Evolutionary conservation across 768 basidiomycete genomes (phyloP).

Genomic region (Lentinula sp.): DNA sequence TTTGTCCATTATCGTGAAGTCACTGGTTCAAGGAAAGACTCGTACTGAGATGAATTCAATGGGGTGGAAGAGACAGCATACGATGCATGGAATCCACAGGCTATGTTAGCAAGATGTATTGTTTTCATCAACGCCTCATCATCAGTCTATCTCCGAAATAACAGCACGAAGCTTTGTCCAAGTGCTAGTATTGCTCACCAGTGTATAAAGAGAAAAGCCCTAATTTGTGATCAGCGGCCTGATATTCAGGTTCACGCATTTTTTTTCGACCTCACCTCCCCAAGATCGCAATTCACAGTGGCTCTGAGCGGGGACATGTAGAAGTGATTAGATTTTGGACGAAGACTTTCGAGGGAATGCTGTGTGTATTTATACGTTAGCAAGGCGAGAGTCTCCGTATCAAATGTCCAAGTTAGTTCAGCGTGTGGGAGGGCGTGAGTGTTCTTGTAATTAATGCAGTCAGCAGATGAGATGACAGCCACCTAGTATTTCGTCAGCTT

Average conservation of each 20-base stretch:
- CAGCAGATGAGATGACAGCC: too few relatives aligned
- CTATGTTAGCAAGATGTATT: conserved; percentile 56
- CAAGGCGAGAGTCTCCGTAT: too few relatives aligned
- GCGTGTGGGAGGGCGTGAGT: background rate
- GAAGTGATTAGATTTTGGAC: background rate
- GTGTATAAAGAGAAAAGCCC: conserved; percentile 46
- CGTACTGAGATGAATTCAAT: background rate
- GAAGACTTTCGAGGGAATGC: background rate
- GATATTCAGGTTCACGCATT: background rate
- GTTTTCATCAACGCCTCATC: conserved; percentile 49
- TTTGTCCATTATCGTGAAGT: conserved; percentile 60
- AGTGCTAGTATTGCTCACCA: conserved; percentile 21
- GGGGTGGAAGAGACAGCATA: conserved; percentile 11
- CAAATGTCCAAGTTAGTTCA: background rate
- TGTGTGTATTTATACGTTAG: background rate
- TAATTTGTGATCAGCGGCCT: conserved; percentile 10
- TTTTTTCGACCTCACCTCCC: conserved; percentile 31
- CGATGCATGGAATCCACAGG: conserved; percentile 68
- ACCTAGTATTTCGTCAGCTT: too few relatives aligned
- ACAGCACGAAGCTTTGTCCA: background rate
- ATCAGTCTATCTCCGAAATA: conserved; percentile 30
- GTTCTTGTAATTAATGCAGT: background rate
- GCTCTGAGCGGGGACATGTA: conserved; percentile 23
- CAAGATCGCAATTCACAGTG: conserved; percentile 52
- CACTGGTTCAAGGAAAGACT: conserved; percentile 23